These are phyloP conservation scores for Hamigera avellanea DNA, from an alignment of 495 filamentous ascomycete genomes.

Conservation along the genomic window DNA sequence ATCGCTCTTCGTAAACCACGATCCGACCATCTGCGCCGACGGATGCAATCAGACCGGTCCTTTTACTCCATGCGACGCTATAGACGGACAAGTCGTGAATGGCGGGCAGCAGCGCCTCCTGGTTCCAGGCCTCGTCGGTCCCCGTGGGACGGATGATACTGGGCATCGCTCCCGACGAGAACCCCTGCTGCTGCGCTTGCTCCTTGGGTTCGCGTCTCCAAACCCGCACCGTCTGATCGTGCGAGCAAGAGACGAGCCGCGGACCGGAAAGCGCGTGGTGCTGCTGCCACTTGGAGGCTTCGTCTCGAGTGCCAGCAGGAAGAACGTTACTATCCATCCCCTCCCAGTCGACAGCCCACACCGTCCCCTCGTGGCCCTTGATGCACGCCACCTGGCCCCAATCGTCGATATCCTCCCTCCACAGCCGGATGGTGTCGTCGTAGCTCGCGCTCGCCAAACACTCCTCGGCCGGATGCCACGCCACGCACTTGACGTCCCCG, in stretches of 20 bases:
- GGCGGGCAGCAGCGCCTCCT: slow-evolving; percentile 57
- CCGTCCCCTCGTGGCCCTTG: slow-evolving; percentile 64
- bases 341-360: slow-evolving; percentile 87
- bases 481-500: slow-evolving; percentile 86
- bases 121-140: slow-evolving; percentile 69
- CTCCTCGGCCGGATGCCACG: slow-evolving; percentile 77
- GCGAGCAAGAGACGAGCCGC: slow-evolving; percentile 64
- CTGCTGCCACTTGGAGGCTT: slow-evolving; percentile 18
- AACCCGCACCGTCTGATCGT: slow-evolving; percentile 64
- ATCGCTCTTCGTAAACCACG: slow-evolving; percentile 64
- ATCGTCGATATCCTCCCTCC: slow-evolving; percentile 83
- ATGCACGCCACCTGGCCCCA: slow-evolving; percentile 85
- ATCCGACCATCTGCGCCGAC: slow-evolving; percentile 79
- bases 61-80: slow-evolving; percentile 64
- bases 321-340: slow-evolving; percentile 13
- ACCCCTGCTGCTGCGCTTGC: slow-evolving; percentile 12
- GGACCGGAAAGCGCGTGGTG: slow-evolving; percentile 40
- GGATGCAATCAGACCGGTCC: slow-evolving; percentile 64
- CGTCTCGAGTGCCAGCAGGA: background rate
- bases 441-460: slow-evolving; percentile 79
- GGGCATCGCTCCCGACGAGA: slow-evolving; percentile 41
- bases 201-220: slow-evolving; percentile 58
- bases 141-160: slow-evolving; percentile 68
- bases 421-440: slow-evolving; percentile 82
- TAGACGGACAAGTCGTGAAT: slow-evolving; percentile 75